A percentile compares a stretch with the other conserved stretches of the same genome.
These are phyloP conservation scores for Aspergillus sp. DNA, from an alignment of 2,329 filamentous ascomycete species.

Conservation along the genomic window DNA sequence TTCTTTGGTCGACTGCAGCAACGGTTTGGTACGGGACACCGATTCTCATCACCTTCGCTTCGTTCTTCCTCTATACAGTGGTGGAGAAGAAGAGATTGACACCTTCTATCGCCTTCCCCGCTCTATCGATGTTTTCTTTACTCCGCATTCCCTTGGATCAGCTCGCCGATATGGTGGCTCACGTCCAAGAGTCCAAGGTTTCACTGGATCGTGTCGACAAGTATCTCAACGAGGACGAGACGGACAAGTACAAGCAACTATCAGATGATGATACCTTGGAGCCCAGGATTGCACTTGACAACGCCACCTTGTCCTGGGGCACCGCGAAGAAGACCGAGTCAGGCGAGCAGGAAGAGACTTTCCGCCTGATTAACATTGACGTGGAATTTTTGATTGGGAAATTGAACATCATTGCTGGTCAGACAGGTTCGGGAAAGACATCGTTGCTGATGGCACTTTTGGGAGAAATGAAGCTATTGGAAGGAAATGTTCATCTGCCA, in stretches of 20 bases:
- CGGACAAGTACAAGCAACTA: constrained; percentile 90
- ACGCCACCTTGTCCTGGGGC: constrained; percentile 90
- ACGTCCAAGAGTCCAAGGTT: constrained; percentile 96
- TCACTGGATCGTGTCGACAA: constrained; percentile 96
- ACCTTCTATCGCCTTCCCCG: constrained; percentile 93
- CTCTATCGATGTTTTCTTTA: constrained; percentile 92
- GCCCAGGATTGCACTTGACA: constrained; percentile 79
- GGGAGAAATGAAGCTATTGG: constrained; percentile 89
- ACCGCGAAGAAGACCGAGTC: constrained; percentile 58
- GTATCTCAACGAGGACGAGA: constrained; percentile 91
- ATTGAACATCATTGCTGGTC: constrained; percentile 89
- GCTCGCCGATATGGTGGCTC: constrained; percentile 96
- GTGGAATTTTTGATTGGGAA: constrained; percentile 82
- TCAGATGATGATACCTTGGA: constrained; percentile 71
- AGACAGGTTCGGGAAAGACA: constrained; percentile 94
- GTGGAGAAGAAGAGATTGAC: constrained; percentile 87
- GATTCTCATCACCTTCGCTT: constrained; percentile 93
- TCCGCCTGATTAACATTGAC: constrained; percentile 81
- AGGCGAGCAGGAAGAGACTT: constrained; percentile 66
- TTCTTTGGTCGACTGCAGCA: constrained; percentile 88
- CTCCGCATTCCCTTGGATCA: constrained; percentile 93
- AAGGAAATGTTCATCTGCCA: constrained; percentile 81
- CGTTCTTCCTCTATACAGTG: constrained; percentile 89
- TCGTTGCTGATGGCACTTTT: constrained; percentile 94
- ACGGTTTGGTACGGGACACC: constrained; percentile 97